Evolutionary conservation across 169 alveolate species (phyloP).

Genomic region (Plasmodium falciparum): DNA sequence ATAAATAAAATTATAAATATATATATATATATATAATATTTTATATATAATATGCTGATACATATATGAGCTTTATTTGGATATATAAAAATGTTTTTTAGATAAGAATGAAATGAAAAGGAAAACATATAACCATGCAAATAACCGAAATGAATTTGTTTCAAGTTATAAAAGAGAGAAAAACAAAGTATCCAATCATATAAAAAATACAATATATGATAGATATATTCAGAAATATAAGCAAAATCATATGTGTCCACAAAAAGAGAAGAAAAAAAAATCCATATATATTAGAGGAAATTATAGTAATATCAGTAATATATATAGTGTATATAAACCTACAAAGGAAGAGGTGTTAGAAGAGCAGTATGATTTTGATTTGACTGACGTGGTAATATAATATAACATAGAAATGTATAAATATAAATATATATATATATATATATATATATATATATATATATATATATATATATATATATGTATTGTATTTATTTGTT

Average conservation of each 20-base stretch:
- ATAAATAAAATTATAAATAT: too few species aligned
- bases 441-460: not conserved
- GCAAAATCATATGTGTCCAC: conserved; percentile 41
- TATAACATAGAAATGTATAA: not conserved
- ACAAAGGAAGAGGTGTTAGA: conserved; percentile 19
- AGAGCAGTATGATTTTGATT: conserved; percentile 39
- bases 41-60: too few species aligned
- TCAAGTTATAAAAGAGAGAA: conserved; percentile 52
- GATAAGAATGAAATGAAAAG: conserved; percentile 41
- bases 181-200: conserved; percentile 33
- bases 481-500: not conserved
- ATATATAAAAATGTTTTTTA: not conserved
- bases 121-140: conserved; percentile 38
- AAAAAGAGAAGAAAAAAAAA: conserved; percentile 60
- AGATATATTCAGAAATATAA: conserved; percentile 63
- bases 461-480: too few species aligned
- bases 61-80: too few species aligned
- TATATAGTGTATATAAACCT: conserved; percentile 54
- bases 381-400: conserved; percentile 46
- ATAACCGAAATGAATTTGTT: conserved; percentile 8
- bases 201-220: conserved; percentile 67
- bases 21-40: too few species aligned
- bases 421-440: not conserved
- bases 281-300: conserved; percentile 62
- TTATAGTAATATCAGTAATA: conserved; percentile 73